phyloP scores from a whole-genome alignment of 495 filamentous ascomycete genomes.

The Hypoxylon crocopeplum region DNA sequence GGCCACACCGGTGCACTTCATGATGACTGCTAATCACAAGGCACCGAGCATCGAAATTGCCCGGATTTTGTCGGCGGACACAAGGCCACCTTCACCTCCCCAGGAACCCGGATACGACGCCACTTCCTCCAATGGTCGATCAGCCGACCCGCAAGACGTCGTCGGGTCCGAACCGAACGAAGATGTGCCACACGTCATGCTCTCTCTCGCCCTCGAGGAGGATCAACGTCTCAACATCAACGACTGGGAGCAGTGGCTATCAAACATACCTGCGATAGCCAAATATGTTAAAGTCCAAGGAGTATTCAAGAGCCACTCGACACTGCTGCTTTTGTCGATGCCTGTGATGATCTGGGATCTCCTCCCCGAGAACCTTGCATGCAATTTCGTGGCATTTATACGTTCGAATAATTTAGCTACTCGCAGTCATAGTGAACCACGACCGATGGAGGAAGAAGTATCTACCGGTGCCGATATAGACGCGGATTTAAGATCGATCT shows the following conservation, averaged over 20 bases:
- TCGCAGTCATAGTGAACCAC: constrained; percentile 8
- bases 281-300: constrained; percentile 60
- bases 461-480: constrained; percentile 23
- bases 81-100: constrained; percentile 43
- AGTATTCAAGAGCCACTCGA: constrained; percentile 61
- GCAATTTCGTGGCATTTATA: constrained; percentile 60
- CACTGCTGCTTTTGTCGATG: constrained; percentile 54
- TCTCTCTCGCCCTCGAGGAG: constrained; percentile 59
- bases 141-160: constrained; percentile 27
- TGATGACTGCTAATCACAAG: constrained; percentile 60
- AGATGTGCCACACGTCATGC: constrained; percentile 58
- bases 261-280: constrained; percentile 53
- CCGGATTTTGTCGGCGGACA: constrained; percentile 38
- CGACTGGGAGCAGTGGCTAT: constrained; percentile 58
- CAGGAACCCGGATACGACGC: constrained; percentile 32
- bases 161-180: constrained; percentile 48
- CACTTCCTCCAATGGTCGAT: constrained; percentile 27
- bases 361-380: constrained; percentile 56
- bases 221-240: constrained; percentile 55
- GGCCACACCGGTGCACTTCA: constrained; percentile 59
- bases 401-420: constrained; percentile 53
- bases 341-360: constrained; percentile 62
- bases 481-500: constrained; percentile 35
- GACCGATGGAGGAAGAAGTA: constrained; percentile 24
- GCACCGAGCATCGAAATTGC: constrained; percentile 59